These are phyloP conservation scores for Phycomyces blakesleeanus DNA, from an alignment of 192 early-diverging fungal genomes.

Conservation along the genomic window DNA sequence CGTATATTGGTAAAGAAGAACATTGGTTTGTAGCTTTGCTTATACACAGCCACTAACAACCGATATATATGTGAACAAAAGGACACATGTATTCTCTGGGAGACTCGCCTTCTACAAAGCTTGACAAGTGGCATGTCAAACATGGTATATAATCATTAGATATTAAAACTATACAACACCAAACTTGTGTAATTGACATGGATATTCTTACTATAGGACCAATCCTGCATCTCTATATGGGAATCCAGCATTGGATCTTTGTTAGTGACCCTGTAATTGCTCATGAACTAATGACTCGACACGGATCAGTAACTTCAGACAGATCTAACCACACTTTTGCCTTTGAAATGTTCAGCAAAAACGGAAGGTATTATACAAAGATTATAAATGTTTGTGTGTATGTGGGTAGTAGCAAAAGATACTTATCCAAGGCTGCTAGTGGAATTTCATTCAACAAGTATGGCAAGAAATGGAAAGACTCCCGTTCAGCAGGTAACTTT, in stretches of 20 bases:
- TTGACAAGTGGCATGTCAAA: conserved; percentile 2
- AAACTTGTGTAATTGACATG: too few relatives aligned
- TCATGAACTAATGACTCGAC: conserved; percentile 3
- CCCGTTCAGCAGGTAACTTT: too few relatives aligned
- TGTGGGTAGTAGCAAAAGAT: too few relatives aligned
- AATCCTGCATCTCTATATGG: conserved; percentile 6
- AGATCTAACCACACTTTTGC: background rate
- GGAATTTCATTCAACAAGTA: too few relatives aligned
- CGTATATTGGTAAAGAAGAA: too few relatives aligned
- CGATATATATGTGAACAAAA: background rate
- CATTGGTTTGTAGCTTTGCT: too few relatives aligned
- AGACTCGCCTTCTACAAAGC: background rate
- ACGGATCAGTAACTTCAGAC: background rate
- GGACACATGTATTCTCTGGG: conserved; percentile 5
- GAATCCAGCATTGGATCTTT: conserved; percentile 10
- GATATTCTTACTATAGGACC: background rate
- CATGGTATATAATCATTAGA: background rate
- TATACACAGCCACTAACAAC: too few relatives aligned
- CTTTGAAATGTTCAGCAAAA: background rate
- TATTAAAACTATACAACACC: too few relatives aligned
- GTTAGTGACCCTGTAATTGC: conserved; percentile 7
- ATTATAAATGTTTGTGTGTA: too few relatives aligned
- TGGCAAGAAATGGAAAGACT: too few relatives aligned
- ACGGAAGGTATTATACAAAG: background rate
- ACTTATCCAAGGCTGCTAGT: too few relatives aligned